Base-by-base conservation (phyloP, 2,329 filamentous ascomycete species). In the Leptographium lundbergii region DNA sequence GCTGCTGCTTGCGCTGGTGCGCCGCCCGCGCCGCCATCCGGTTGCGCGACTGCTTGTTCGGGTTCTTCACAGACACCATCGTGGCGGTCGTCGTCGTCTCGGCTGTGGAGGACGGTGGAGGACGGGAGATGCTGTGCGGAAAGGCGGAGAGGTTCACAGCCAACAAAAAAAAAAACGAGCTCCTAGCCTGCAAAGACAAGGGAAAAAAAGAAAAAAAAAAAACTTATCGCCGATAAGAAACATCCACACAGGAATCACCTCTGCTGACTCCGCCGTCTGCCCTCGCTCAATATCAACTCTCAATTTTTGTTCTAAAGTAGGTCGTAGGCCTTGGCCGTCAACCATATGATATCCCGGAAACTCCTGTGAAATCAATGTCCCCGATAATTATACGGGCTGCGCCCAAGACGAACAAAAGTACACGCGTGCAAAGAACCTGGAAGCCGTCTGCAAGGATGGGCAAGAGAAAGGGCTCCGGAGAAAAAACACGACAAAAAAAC, bases 1-100 rank as follows among this genome's bases (percentile, higher is more conserved):
- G 74, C 60, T 70, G 68, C 54, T 70, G 66, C 63, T 78, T 77
- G 57, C 73, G 74, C 48, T 71, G 69, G 63, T 71, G 76, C 57
- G 76, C 72, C 24, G 74, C 72, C 61, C 73, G 72, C 42, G 77
- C 76, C 22, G 72, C 72, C 47, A 77, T 69, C 17, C 79, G 76
- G 73, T 81, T 81, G 66, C 76, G 77, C 57, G 78, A 81, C 11
- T 74, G 74, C 54, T 73, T 74, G 74, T 83, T 83, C 66, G 80
- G 80, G 71, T 81, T 84, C 63, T 78, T 78, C 65, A 81, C 75
- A 54, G 79, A 82, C 19, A 77, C 75, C 78, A 81, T 82, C 24
- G 58, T 68, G 48, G 4, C 3, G 14, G 36, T 51, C 1, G 48
- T 19, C 17, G 42, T n/a, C 19, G 32, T 32, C 19, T 34, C n/a